Evolutionary conservation across 352 stramenopile species (phyloP), one percentile per base, ranked within the genome.

Genomic region (Phytophthora pluvialis): DNA sequence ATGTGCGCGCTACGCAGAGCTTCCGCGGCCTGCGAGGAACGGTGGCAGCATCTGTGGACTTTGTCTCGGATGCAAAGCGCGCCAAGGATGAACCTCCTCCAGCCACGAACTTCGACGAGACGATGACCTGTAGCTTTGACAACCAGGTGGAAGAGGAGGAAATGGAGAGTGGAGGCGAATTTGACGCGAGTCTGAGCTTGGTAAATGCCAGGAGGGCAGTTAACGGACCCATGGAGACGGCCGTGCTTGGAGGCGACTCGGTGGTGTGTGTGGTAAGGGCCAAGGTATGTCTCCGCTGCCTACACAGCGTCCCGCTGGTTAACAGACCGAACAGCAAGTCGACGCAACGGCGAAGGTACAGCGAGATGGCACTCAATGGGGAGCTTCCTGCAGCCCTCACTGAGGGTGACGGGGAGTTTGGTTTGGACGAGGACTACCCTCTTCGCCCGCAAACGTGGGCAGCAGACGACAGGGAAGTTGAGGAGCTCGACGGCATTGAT

Each of bases 211-310:
- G 58, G 33, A 61, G 66, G 48, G 60, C 55, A 16, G 65, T 75
- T 1, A 63, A 74, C 25, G 47, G 62, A 11, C 58, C 64, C 0
- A 15, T 55, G 10, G 64, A 75, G 40, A 72, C 56, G 4, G 73
- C 67, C 2, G 57, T 76, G 16, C 62, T 72, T 4, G 65, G 60
- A 10, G 60, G 47, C 1, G 57, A 70, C 38, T 52, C 63, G 9
- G 47, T 72, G 0, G 64, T 79, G 39, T 81, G 72, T 8, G 75
- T 88, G 4, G 78, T 82, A 35, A 73, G 81, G 21, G 80, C 78
- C 26, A 91, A 91, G 56, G 80, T 91, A 0, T 91, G 82, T 46
- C 72, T 75, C 1, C 74, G 74, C 0, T 91, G 82, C 51, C 64
- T 90, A 29, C 77, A 89, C 16, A 77, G 72, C 33, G 78, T 81